Conservation (phyloP, 1,139 yeast genomes). For the Insectozyma bohioensis region DNA sequence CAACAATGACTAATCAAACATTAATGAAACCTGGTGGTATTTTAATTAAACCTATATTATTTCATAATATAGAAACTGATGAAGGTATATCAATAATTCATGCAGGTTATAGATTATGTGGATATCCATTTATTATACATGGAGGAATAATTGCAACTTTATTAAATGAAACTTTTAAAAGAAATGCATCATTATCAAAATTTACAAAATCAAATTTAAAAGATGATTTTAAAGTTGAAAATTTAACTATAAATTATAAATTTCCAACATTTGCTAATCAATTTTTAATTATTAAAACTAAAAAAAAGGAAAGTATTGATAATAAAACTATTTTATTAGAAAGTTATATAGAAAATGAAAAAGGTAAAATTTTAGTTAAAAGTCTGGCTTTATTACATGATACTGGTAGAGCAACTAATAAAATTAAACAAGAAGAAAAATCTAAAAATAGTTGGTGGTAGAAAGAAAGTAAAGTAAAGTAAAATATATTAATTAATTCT, state of each 20-base stretch:
- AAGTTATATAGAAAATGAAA: slow-evolving; percentile 34
- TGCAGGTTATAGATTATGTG: slow-evolving; percentile 76
- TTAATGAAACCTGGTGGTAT: slow-evolving; percentile 71
- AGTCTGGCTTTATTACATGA: slow-evolving; percentile 38
- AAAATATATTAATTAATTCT: no score
- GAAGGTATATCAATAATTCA: slow-evolving; percentile 71
- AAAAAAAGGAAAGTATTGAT: slow-evolving; percentile 25
- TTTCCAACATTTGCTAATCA: slow-evolving; percentile 81
- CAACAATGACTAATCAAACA: slow-evolving; percentile 31
- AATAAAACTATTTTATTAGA: slow-evolving; percentile 26
- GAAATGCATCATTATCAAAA: slow-evolving; percentile 50
- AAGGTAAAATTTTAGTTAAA: slow-evolving; percentile 37
- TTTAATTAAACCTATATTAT: slow-evolving; percentile 69
- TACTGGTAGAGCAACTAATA: slow-evolving; percentile 36
- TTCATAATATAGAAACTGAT: slow-evolving; percentile 54
- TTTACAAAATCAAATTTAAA: slow-evolving; percentile 32
- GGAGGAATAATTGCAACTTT: slow-evolving; percentile 89
- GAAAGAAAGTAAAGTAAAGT: no score
- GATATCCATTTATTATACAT: slow-evolving; percentile 84
- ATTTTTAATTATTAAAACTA: slow-evolving; percentile 66
- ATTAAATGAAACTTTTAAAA: slow-evolving; percentile 69
- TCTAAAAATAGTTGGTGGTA: slow-evolving; percentile 13
- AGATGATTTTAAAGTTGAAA: slow-evolving; percentile 47
- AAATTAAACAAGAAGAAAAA: slow-evolving; percentile 12
- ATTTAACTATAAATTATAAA: slow-evolving; percentile 57